Evolutionary conservation across 176 grass and related monocot species (phyloP), one percentile per base, ranked within the genome.

Genomic region (Melocanna baccifera): DNA sequence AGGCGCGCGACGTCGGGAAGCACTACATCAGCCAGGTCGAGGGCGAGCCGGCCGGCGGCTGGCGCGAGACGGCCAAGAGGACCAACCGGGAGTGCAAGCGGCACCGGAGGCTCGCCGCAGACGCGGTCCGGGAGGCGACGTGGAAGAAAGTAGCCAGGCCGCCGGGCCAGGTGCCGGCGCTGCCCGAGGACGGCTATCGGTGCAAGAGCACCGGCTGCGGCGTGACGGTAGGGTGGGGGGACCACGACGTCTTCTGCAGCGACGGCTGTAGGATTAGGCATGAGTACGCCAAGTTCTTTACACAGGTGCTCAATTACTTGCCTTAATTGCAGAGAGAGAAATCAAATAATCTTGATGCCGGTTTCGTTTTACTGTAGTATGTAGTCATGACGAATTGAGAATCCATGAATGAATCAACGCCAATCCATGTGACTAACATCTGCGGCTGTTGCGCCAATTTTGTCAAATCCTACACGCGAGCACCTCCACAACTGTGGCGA

Each of bases 141-240:
- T 89, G 87, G 82, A 67, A 34, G 29, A 7, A 62, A 5, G 2
- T 20, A 18, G 15, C 34, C 8, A 9, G 5, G 7, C 7, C 3
- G 2, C 51, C 3, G 0, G 1, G 6, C 5, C 1, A 13, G 7
- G 3, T 8, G 8, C 10, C 37, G 13, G 1, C 0, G 40, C 11
- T 10, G 45, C 26, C 23, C 3, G 28, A 69, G 4, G 70, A 52
- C 1, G 12, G 6, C 18, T 9, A 75, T 4, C 41, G 11, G 8
- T 89, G 88, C 62, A 55, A 4, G 12, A 39, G 3, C n/a, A 5
- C 7, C 1, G n/a, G n/a, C 10, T 85, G 88, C 19, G 70, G 77
- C 19, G 1, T 4, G 64, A 5, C 8, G 7, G 1, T 61, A 9
- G 70, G 30, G 0, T 89, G 88, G 83, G 36, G 2, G 0, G 32